Conservation (phyloP, 31 red algal genomes). For the Odonthalia washingtoniensis region DNA sequence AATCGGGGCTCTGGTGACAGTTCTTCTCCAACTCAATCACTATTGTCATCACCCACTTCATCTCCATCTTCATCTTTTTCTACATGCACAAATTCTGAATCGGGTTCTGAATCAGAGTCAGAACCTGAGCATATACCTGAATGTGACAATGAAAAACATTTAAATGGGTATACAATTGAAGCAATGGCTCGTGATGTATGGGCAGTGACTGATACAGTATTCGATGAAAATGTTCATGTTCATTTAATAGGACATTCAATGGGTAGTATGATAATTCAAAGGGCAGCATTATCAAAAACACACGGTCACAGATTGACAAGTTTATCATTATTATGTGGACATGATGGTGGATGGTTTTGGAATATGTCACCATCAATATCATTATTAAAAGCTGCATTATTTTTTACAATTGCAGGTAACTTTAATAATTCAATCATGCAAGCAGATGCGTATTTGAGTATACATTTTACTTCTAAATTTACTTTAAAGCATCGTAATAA, state of each 20-base stretch:
- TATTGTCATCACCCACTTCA: neutral
- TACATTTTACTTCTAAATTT: constrained; percentile 7
- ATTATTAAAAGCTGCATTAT: constrained; percentile 17
- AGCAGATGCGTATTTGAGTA: constrained; percentile 7
- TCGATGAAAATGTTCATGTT: constrained; percentile 3
- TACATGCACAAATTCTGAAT: too few relatives aligned
- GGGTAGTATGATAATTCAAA: constrained; percentile 70
- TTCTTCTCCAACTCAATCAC: neutral
- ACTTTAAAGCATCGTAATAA: neutral
- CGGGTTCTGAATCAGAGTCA: too few relatives aligned
- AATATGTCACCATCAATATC: constrained; percentile 25
- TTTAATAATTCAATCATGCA: constrained; percentile 17
- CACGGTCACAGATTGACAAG: constrained; percentile 16
- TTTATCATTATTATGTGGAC: constrained; percentile 42
- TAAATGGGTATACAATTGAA: constrained; percentile 42
- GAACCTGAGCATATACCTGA: too few relatives aligned
- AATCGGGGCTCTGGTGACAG: constrained; percentile 59
- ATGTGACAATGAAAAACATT: neutral
- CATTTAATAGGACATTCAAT: constrained; percentile 56
- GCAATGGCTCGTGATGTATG: constrained; percentile 61
- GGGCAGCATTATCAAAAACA: constrained; percentile 24
- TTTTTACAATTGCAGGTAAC: constrained; percentile 31
- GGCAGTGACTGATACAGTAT: constrained; percentile 38
- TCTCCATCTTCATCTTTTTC: too few relatives aligned
- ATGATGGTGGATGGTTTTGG: constrained; percentile 69